Evolutionary conservation across 2,329 filamentous ascomycete genomes (phyloP), one percentile per base, ranked within the genome.

Genomic region (Rhynchosporium secalis): DNA sequence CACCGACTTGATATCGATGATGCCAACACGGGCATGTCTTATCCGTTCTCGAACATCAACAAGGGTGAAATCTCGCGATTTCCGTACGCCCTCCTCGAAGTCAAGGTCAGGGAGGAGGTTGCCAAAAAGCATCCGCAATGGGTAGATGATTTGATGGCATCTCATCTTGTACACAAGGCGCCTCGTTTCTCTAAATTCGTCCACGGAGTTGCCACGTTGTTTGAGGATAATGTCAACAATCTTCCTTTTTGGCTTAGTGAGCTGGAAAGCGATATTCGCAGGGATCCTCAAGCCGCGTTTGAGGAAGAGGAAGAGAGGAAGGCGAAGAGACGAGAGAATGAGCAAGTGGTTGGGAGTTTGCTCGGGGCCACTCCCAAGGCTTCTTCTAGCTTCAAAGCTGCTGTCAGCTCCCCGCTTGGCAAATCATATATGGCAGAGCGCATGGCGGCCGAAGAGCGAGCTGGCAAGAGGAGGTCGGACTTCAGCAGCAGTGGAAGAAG

Each of bases 181-280:
- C 91, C 93, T 1, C 86, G 90, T 56, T 99, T 99, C 78, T 97
- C 92, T 71, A 99, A 99, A 76, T 99, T 98, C 70, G 90, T 96
- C 2, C 94, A 99, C 71, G 95, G 95, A 65, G 88, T 96, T 4
- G 93, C 94, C 7, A 88, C 89, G 45, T 82, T 99, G 2, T 98
- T 98, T 69, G 95, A 98, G 72, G 92, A 99, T 76, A 86, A 96
- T 72, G 93, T 99, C 75, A 98, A 98, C 78, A 93, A 86, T 66
- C 87, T 98, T 72, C 95, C 95, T 13, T 97, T 98, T 79, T 99
- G 95, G 95, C 84, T 98, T 40, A 89, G 89, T 71, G 90, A 96
- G 66, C 82, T 98, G 48, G 94, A 97, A 73, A 91, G 86, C 38
- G 95, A 99, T 73, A 99, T 99, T 73, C 88, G 94, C 69, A 92